Evolutionary conservation across 225 moss, liverwort and hornwort genomes (phyloP), one percentile per base, ranked within the genome.

Genomic region (Rhytidiadelphus loreus): DNA sequence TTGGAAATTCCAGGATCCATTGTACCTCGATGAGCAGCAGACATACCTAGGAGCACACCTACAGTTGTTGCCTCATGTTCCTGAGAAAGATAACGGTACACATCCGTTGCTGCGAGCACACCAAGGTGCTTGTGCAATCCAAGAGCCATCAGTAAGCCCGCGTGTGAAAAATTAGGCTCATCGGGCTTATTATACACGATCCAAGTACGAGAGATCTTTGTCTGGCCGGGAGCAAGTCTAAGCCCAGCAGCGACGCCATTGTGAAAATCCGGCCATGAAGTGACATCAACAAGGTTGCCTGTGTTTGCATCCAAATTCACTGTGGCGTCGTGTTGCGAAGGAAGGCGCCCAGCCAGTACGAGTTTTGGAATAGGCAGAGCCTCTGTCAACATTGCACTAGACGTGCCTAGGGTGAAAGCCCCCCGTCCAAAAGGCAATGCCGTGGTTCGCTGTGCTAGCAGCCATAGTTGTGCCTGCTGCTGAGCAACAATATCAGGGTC

Each of bases 11-110:
- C 95, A 83, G 97, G 96, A 92, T 98, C 98, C 97, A 97, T 95
- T 48, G 98, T 96, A 87, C 98, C 94, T 85, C 98, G 93, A 91
- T 96, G 94, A 91, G 98, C 98, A 60, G 98, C 95, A 77, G 98
- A 97, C 98, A 98, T 98, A 70, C 98, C 98, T 72, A 98, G 81
- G 56, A 98, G 95, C 52, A 98, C 94, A 88, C 97, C 98, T 76
- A 98, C 97, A 88, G 98, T 98, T 85, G 98, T 98, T 65, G 97
- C 97, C 96, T 98, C 98, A 80, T 98, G 98, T 91, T 98, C 97
- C 94, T 95, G 94, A 65, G 96, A 90, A 81, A 98, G 96, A 86
- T 98, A 98, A 57, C 97, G 98, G 80, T 97, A 98, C 46, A 98
- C 98, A 97, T 98, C 98, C 61, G 97, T 97, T 82, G 96, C 96